Percentiles rank a stretch among this genome's conserved stretches.
phyloP scores from a whole-genome alignment of 768 basidiomycete species.

The Russula lepida region DNA sequence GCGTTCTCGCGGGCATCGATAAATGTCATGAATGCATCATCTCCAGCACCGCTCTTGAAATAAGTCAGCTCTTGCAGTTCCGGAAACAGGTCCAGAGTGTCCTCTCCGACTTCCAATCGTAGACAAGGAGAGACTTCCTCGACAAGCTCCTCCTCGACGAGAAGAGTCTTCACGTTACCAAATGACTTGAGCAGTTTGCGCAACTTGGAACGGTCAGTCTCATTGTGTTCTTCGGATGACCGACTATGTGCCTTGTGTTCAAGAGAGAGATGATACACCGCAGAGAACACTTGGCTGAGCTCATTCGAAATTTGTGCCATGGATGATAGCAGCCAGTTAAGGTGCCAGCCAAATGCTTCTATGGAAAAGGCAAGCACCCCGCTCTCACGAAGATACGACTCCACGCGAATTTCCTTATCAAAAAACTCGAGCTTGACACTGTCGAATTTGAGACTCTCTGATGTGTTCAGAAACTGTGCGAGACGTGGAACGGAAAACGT shows the following conservation, averaged over 20 bases:
- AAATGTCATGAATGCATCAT: background rate
- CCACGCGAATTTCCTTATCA: background rate
- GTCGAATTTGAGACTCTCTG: background rate
- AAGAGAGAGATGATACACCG: background rate
- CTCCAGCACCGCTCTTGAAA: background rate
- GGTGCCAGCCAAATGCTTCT: background rate
- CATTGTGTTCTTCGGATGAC: background rate
- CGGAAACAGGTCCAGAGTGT: background rate
- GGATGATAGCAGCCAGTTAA: background rate
- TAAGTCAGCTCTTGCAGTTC: background rate
- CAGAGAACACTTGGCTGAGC: background rate
- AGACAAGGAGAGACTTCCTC: background rate
- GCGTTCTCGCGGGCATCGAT: constrained; percentile 18
- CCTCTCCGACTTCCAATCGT: background rate
- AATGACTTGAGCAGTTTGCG: background rate
- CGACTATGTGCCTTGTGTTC: too few species aligned
- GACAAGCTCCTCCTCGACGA: background rate
- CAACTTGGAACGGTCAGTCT: background rate
- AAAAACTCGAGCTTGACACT: background rate
- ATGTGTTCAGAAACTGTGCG: background rate
- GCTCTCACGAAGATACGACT: background rate
- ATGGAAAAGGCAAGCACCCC: background rate
- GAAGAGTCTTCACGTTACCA: background rate
- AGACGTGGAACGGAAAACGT: background rate
- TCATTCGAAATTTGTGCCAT: background rate